Conservation (phyloP, 192 early-diverging fungal genomes). For the Mortierella hygrophila region DNA sequence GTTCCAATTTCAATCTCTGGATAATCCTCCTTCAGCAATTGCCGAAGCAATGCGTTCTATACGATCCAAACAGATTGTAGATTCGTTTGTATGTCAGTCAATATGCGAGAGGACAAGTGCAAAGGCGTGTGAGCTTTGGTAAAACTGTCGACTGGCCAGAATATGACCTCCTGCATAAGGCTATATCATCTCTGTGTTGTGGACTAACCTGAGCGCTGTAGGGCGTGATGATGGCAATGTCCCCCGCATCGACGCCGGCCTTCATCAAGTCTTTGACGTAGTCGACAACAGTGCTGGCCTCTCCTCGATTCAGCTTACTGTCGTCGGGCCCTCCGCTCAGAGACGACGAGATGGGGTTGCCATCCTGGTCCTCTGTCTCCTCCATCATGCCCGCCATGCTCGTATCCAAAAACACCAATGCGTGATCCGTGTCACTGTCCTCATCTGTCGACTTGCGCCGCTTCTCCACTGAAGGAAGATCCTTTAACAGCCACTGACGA, state of each 20-base stretch:
- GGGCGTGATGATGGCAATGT: conserved; percentile 91
- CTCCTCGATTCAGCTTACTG: conserved; percentile 82
- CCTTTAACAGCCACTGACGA: conserved; percentile 69
- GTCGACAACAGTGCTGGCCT: conserved; percentile 72
- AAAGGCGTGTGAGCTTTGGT: too few species aligned
- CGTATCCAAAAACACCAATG: conserved; percentile 83
- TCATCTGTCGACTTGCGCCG: background rate
- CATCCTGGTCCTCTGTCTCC: conserved; percentile 55
- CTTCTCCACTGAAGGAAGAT: conserved; percentile 67
- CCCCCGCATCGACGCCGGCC: conserved; percentile 69
- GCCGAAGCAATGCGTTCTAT: conserved; percentile 47
- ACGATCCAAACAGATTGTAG: background rate
- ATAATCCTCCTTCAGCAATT: conserved; percentile 63
- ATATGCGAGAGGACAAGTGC: background rate
- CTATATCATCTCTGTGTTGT: conserved; percentile 3
- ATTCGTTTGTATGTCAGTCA: background rate
- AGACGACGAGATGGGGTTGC: conserved; percentile 2
- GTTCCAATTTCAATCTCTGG: conserved; percentile 83
- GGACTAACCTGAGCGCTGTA: conserved; percentile 85
- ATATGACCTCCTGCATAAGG: background rate
- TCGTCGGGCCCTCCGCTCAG: conserved; percentile 60
- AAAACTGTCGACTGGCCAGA: background rate
- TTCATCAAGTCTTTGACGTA: conserved; percentile 74
- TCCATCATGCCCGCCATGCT: conserved; percentile 59
- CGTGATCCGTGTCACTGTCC: conserved; percentile 70